Base-by-base conservation (phyloP, 2,329 filamentous ascomycete genomes). In the Stenocarpella maydis region DNA sequence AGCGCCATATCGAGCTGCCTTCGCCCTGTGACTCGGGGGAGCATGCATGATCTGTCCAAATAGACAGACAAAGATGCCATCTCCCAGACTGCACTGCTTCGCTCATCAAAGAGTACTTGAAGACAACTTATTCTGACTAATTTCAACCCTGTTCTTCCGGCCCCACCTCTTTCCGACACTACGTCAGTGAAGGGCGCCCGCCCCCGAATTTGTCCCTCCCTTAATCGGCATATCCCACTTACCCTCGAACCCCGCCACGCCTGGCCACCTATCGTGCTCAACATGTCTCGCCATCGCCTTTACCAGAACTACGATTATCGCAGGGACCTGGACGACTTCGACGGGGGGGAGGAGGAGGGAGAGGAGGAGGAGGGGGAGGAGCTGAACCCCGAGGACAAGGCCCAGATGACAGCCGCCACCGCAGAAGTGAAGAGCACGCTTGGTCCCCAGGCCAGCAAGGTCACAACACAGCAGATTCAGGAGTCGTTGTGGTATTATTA, bases 401-500 rank as follows among this genome's bases (percentile, higher is more conserved):
- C 76, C 10, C 78, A 80, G 15, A 87, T 97, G 86, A 85, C 86
- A 47, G 80, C 87, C 47, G 91, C 90, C 63, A 93, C 91, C 0
- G 83, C 85, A 47, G 85, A 90, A 72, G 91, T 97, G 43, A 86
- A 88, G 69, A 84, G 84, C 71, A 85, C 86, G 10, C 83, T 97
- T n/a, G 91, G 89, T 8, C 79, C 82, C 12, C 84, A 88, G 71
- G 83, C 85, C 39, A 81, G 81, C 72, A 89, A 87, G 71, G 85
- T 91, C 74, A 87, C 85, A 43, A 81, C 79, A 54, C 79, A 76
- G 45, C 91, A 97, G 77, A 95, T 98, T 72, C 90, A 97, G 78
- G 95, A 98, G 71, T 88, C 95, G 0, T 81, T 99, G 19, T 98
- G 94, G 94, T 90, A 99, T 80, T 98, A 98, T 80, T 98, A 95